These are phyloP conservation scores for Combretum micranthum DNA, from an alignment of 345 rosid genomes.

Conservation along the genomic window DNA sequence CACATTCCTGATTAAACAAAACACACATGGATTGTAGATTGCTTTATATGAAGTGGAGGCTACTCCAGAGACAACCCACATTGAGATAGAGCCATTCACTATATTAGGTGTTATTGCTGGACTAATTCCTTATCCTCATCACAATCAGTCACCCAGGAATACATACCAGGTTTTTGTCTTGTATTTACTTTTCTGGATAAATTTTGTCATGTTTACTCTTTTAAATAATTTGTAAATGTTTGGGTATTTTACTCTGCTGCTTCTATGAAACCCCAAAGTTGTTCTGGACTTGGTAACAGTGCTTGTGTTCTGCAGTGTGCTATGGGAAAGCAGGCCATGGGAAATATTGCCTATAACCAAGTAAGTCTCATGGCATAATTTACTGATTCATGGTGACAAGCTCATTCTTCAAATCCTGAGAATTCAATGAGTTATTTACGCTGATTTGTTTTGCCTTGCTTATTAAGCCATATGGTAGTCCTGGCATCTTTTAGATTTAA, in stretches of 20 bases:
- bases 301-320: slow-evolving; percentile 54
- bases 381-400: too few species aligned
- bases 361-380: slow-evolving; percentile 26
- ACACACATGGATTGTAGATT: slow-evolving; percentile 43
- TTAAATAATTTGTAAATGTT: too few species aligned
- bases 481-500: too few species aligned
- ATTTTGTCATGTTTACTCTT: too few species aligned
- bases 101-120: slow-evolving; percentile 96
- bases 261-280: too few species aligned
- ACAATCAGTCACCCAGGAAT: slow-evolving; percentile 97
- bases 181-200: too few species aligned
- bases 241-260: too few species aligned
- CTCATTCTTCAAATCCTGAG: background rate
- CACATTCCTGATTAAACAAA: slow-evolving; percentile 6
- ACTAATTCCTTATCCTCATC: slow-evolving; percentile 93
- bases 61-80: slow-evolving; percentile 70
- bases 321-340: slow-evolving; percentile 99
- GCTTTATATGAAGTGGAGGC: slow-evolving; percentile 85
- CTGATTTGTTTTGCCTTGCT: too few species aligned
- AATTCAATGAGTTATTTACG: too few species aligned
- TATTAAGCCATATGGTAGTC: too few species aligned
- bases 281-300: background rate
- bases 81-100: slow-evolving; percentile 95
- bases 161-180: slow-evolving; percentile 69
- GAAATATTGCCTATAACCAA: slow-evolving; percentile 92